A percentile compares a stretch with the other conserved stretches of the same genome.
Conservation (phyloP, 1,284 basidiomycete genomes). For the Sporisorium scitamineum region DNA sequence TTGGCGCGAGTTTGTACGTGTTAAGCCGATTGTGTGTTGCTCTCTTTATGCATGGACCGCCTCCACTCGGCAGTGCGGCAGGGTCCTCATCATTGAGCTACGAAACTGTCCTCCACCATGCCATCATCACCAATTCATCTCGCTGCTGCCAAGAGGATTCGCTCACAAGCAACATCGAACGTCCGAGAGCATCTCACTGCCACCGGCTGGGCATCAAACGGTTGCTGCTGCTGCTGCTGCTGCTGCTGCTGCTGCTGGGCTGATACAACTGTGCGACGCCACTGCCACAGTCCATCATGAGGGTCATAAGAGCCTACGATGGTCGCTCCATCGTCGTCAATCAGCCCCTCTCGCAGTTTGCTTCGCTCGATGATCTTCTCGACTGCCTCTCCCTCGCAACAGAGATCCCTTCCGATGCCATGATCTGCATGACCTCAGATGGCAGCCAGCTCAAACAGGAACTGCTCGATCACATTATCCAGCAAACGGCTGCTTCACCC, state of each 20-base stretch:
- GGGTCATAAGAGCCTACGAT: slow-evolving; percentile 62
- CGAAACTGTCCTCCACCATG: too few relatives aligned
- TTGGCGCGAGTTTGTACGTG: neutral
- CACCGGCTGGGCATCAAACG: neutral
- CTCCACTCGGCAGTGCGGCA: neutral
- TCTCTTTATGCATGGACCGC: neutral
- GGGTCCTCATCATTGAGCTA: neutral
- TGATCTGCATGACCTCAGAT: slow-evolving; percentile 66
- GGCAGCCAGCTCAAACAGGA: slow-evolving; percentile 63
- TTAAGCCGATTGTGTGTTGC: neutral
- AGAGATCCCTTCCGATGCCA: slow-evolving; percentile 60
- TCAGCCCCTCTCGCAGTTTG: slow-evolving; percentile 60
- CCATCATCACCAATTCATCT: neutral
- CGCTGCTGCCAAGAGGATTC: too few relatives aligned
- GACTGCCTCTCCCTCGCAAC: slow-evolving; percentile 66
- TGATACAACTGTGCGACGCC: neutral
- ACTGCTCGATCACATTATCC: slow-evolving; percentile 50
- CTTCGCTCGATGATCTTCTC: slow-evolving; percentile 61
- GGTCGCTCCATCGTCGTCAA: slow-evolving; percentile 61
- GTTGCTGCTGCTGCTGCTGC: slow-evolving; percentile 1
- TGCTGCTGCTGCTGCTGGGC: slow-evolving; percentile 1
- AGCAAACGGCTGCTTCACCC: slow-evolving; percentile 16
- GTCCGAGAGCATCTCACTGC: neutral
- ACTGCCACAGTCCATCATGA: slow-evolving; percentile 37
- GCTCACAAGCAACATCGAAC: neutral